These are phyloP conservation scores for Gossypium longicalyx DNA, from an alignment of 345 rosid genomes.

Conservation along the genomic window DNA sequence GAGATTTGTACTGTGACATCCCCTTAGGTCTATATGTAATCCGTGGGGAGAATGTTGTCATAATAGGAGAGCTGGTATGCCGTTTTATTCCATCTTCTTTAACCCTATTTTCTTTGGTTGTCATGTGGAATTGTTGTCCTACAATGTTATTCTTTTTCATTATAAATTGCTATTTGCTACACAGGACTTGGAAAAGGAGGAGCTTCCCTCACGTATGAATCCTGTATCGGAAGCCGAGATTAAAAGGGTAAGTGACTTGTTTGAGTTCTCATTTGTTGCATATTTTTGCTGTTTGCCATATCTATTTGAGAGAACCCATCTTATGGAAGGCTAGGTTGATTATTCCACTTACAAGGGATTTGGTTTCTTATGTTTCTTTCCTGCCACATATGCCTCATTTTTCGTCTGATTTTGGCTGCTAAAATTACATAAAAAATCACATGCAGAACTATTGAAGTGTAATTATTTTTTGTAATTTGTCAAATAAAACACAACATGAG, in stretches of 20 bases:
- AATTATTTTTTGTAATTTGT: not conserved
- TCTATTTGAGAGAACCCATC: not conserved
- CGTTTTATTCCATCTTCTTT: not conserved
- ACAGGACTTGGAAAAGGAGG: conserved; percentile 60
- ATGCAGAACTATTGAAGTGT: too few relatives aligned
- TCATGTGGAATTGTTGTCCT: not conserved
- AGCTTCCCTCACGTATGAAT: conserved; percentile 63
- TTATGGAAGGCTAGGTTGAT: not conserved
- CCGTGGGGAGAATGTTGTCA: conserved; percentile 91
- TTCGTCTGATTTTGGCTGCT: not conserved
- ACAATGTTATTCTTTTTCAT: not conserved
- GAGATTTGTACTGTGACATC: conserved; percentile 77
- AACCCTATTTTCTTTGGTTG: not conserved
- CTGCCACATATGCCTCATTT: not conserved
- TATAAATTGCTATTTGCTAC: not conserved
- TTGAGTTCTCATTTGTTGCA: not conserved
- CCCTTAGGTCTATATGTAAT: conserved; percentile 85
- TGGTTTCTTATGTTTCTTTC: not conserved
- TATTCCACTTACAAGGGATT: not conserved
- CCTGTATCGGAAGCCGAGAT: conserved; percentile 51
- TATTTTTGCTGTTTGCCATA: too few relatives aligned
- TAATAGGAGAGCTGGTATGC: conserved; percentile 85
- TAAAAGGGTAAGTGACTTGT: conserved; percentile 37
- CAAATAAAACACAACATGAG: too few relatives aligned
- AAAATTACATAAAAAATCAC: too few relatives aligned